phyloP scores from a whole-genome alignment of 2,329 filamentous ascomycete species.

The Ceratocystis cacaofunesta region DNA sequence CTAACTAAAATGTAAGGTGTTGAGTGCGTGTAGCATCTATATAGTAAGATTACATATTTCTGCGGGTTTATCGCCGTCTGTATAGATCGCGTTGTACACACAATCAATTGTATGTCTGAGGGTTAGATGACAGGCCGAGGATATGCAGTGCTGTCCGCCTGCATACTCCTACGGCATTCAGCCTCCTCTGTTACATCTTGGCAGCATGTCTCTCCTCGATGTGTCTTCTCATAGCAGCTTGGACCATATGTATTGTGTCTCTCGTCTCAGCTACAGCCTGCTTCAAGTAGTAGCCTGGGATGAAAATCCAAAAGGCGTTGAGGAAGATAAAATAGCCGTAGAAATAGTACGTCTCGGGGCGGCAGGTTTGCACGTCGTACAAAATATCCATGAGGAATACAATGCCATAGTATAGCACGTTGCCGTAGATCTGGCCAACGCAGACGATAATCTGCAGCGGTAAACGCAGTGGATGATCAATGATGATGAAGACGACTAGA shows the following conservation, averaged over 20 bases:
- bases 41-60: no score
- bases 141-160: no score
- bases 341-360: conserved; percentile 38
- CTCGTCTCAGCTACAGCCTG: conserved; percentile 22
- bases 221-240: conserved; percentile 6
- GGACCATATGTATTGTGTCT: conserved; percentile 9
- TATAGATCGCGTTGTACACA: no score
- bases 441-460: conserved; percentile 34
- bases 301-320: conserved; percentile 40
- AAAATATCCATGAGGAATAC: conserved; percentile 30
- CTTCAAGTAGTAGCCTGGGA: conserved; percentile 27
- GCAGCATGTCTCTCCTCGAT: not conserved
- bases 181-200: not conserved
- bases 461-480: conserved; percentile 32
- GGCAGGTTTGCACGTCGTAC: conserved; percentile 30
- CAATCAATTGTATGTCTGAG: no score
- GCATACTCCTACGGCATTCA: no score
- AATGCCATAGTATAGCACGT: conserved; percentile 37
- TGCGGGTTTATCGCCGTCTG: no score
- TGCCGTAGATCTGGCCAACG: conserved; percentile 37
- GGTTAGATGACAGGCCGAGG: no score
- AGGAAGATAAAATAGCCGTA: conserved; percentile 38
- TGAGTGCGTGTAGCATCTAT: no score
- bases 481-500: conserved; percentile 31
- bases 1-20: not conserved